These are phyloP conservation scores for Candida tunisiensis DNA, from an alignment of 1,139 yeast species.

Conservation along the genomic window DNA sequence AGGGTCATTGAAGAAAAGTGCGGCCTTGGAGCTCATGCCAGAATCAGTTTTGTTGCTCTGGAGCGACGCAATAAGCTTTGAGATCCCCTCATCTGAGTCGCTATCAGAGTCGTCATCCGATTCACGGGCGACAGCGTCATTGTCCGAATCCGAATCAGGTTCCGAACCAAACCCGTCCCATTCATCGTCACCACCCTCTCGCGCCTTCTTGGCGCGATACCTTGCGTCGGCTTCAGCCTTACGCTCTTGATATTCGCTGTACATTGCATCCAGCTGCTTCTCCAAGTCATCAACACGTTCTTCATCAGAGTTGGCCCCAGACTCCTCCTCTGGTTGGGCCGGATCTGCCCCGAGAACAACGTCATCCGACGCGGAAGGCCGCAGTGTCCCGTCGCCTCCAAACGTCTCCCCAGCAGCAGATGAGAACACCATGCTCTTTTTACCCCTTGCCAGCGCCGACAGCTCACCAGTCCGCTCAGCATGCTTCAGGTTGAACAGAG, in stretches of 20 bases:
- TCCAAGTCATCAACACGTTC: slow-evolving; percentile 63
- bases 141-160: slow-evolving; percentile 21
- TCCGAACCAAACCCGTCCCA: slow-evolving; percentile 70
- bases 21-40: slow-evolving; percentile 54
- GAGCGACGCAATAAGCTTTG: slow-evolving; percentile 39
- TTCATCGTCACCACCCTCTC: slow-evolving; percentile 51
- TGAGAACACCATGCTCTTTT: slow-evolving; percentile 54
- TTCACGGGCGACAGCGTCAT: slow-evolving; percentile 9
- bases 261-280: slow-evolving; percentile 70
- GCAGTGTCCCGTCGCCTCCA: slow-evolving; percentile 14
- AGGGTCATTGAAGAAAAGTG: slow-evolving; percentile 62
- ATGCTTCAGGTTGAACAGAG: slow-evolving; percentile 62
- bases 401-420: slow-evolving; percentile 21
- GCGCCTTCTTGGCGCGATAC: slow-evolving; percentile 58
- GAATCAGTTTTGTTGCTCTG: slow-evolving; percentile 26
- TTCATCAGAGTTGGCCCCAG: slow-evolving; percentile 34
- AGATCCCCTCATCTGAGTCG: slow-evolving; percentile 62
- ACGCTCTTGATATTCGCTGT: slow-evolving; percentile 52
- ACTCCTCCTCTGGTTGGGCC: slow-evolving; percentile 30
- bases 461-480: slow-evolving; percentile 81
- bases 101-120: slow-evolving; percentile 17
- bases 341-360: slow-evolving; percentile 20
- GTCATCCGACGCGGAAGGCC: slow-evolving; percentile 9
- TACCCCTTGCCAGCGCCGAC: slow-evolving; percentile 61
- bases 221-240: slow-evolving; percentile 69